Base-by-base conservation (phyloP, 352 stramenopile species). In the Phytophthora sojae region DNA sequence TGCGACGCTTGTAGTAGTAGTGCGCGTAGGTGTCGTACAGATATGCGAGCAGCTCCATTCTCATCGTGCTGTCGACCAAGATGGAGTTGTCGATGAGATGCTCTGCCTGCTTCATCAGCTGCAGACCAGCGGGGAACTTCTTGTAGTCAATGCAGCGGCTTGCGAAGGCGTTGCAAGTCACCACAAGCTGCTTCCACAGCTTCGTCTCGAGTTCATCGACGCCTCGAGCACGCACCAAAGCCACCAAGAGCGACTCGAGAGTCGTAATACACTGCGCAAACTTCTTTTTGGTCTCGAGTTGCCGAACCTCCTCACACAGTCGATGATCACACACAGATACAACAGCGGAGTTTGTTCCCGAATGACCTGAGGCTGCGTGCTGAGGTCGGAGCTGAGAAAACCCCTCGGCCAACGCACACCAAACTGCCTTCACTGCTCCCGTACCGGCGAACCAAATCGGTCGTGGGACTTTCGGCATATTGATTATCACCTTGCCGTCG, bases 111-210 rank as follows among this genome's bases (percentile, higher is more conserved):
- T 97, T 90, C 37, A 98, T 90, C 6, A 98, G 73, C 58, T 96
- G 75, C 50, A 98, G 83, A 19, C 87, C 90, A 11, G 70, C 61
- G 4, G 91, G 63, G 64, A 91, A 97, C 39, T 90, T 89, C 37
- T 89, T 88, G 61, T 93, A 89, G 69, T 98, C 91, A 44, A 94
- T 88, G 42, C 79, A 92, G 19, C 91, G 82, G 49, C 88, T 90
- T 15, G 85, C 92, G 69, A 98, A 98, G 5, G 90, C 90, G 53
- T 93, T 97, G 72, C 87, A 91, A 9, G 90, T 96, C n/a, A 98
- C 82, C 1, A 97, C 85, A 11, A 98, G 81, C 71, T 98, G 94
- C 37, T 94, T 88, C 92, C 93, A 98, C 2, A 98, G 77, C 59
- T 92, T 91, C 5, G 63, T 75, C 26, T 88, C 83, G 17, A 94